Evolutionary conservation across 345 rosid species (phyloP).

Genomic region (Rhizophora apiculata): DNA sequence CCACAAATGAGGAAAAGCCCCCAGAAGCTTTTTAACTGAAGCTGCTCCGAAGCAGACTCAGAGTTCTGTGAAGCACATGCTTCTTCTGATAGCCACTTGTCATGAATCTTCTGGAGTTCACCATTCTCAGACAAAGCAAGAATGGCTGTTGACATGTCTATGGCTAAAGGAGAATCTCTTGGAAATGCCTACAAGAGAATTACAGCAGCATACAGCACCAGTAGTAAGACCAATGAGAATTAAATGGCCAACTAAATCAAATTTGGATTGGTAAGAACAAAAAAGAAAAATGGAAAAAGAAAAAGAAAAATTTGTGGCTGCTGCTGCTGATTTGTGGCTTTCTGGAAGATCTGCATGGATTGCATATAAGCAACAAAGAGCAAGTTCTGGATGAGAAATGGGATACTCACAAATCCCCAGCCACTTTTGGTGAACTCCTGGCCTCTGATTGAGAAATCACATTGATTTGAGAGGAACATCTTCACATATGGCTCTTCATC

Average conservation of each 20-base stretch:
- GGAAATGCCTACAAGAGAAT: conserved; percentile 62
- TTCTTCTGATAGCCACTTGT: conserved; percentile 58
- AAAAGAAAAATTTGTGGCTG: not conserved
- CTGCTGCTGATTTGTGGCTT: not conserved
- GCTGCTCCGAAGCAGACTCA: conserved; percentile 55
- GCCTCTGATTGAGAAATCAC: conserved; percentile 72
- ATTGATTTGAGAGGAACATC: conserved; percentile 67
- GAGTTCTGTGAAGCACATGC: conserved; percentile 43
- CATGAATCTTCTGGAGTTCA: conserved; percentile 68
- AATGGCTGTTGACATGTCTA: conserved; percentile 89
- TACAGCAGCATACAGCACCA: not conserved
- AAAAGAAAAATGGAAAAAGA: not conserved
- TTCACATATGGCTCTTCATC: conserved; percentile 77
- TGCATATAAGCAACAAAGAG: too few species aligned
- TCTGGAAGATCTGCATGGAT: too few species aligned
- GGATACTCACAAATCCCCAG: conserved; percentile 92
- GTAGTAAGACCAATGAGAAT: not conserved
- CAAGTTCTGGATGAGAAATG: not conserved
- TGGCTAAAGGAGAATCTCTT: conserved; percentile 76
- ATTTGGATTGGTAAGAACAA: not conserved
- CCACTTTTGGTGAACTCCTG: conserved; percentile 77
- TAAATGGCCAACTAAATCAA: not conserved
- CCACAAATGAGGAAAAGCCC: conserved; percentile 79
- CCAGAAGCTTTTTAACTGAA: conserved; percentile 69
- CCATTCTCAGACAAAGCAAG: conserved; percentile 78